Evolutionary conservation across 2,329 filamentous ascomycete species (phyloP).

Genomic region (Penicillium sp.): DNA sequence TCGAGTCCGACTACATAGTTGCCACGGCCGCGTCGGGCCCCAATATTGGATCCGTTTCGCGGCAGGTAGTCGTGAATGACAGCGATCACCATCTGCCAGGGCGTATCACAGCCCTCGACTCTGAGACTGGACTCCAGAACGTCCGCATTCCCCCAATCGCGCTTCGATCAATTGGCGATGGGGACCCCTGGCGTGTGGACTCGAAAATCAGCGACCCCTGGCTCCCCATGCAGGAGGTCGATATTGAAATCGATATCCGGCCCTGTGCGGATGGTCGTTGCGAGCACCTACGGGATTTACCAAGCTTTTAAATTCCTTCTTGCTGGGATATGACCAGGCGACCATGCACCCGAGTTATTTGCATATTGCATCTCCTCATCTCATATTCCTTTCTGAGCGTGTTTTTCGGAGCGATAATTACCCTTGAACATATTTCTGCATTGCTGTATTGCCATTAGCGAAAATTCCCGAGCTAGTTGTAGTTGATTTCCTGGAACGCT

Average conservation of each 20-base stretch:
- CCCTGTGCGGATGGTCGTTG: constrained; percentile 42
- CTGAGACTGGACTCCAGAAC: not conserved
- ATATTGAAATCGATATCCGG: constrained; percentile 47
- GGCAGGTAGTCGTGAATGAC: not conserved
- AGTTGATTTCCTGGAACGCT: not conserved
- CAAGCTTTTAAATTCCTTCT: not conserved
- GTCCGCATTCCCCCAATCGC: constrained; percentile 13
- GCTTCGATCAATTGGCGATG: constrained; percentile 14
- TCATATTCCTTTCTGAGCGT: not conserved
- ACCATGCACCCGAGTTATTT: not conserved
- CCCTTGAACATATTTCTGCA: not conserved
- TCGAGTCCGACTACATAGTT: constrained; percentile 58
- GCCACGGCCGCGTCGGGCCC: constrained; percentile 45
- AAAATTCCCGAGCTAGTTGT: not conserved
- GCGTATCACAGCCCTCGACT: not conserved
- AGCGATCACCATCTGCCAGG: constrained; percentile 7
- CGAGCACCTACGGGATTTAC: constrained; percentile 7
- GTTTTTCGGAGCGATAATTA: not conserved
- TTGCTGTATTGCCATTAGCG: not conserved
- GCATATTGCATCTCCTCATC: not conserved
- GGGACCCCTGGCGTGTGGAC: constrained; percentile 15
- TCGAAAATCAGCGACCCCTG: constrained; percentile 29
- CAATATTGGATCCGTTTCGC: constrained; percentile 11
- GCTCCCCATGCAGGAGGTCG: constrained; percentile 41
- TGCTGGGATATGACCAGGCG: not conserved